Evolutionary conservation across 176 grass and related monocot genomes (phyloP), one percentile per base, ranked within the genome.

Genomic region (Carex parvula): DNA sequence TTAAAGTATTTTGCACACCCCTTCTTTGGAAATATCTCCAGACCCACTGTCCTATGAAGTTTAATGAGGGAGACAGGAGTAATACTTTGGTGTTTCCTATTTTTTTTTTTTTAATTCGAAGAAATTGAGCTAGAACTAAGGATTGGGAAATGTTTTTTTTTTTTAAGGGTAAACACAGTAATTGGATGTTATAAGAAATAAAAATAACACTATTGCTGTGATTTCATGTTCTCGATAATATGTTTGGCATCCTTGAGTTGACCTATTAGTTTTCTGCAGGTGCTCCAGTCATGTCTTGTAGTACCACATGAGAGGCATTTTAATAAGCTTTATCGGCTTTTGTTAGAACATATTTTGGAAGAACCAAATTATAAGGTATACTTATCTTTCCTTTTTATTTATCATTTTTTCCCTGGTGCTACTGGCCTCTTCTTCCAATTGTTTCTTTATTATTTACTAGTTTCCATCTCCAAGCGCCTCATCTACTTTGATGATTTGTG

Each of bases 291-390:
- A 18, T 94, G 64, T 85, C 73, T 91, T 20, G 62, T 91, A 60
- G 87, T 84, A 20, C 91, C 91, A n/a, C 95, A 95, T 81, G 92
- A 98, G 64, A 86, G 90, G 29, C 92, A 98, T 77, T 98, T 93
- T 89, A 91, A 94, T 86, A 86, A 88, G 86, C 92, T 95, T 46
- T 86, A 98, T 90, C 56, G 21, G 53, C 67, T 95, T 82, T 69
- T 98, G 68, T 88, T 76, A 72, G 91, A 94, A 80, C 95, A 98
- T 88, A 90, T 93, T 79, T 79, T 89, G 52, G 89, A 84, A 63
- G 95, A 98, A 88, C 83, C 87, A 52, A 85, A 98, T 85, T 93
- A 98, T 81, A 98, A 98, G 92, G 95, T 94, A 48, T 60, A 46
- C 35, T 24, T 26, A 30, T 16, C 22, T 24, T 0, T 46, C n/a